phyloP scores from a whole-genome alignment of 2,329 filamentous ascomycete genomes.

The Aspergillus melleus region DNA sequence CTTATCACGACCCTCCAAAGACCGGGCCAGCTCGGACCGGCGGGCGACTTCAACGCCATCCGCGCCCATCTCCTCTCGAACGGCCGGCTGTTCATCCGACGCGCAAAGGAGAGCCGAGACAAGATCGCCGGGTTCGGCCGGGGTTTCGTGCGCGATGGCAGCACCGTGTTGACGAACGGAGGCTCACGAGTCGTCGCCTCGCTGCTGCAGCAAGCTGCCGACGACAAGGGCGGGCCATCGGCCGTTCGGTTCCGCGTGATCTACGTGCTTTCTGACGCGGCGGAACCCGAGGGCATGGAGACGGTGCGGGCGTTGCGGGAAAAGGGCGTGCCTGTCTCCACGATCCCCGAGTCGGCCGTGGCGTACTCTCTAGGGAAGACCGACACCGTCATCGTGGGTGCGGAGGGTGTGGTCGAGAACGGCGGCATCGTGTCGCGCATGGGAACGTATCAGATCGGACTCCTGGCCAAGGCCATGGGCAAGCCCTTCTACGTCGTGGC shows the following conservation, averaged over 20 bases:
- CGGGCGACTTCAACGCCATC: constrained; percentile 77
- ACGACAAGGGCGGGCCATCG: constrained; percentile 55
- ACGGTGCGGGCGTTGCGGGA: constrained; percentile 71
- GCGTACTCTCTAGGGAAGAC: constrained; percentile 78
- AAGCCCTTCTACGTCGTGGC: constrained; percentile 87
- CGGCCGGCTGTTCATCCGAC: constrained; percentile 78
- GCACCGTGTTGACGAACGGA: constrained; percentile 85
- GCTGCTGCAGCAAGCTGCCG: constrained; percentile 71
- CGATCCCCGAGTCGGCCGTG: constrained; percentile 72
- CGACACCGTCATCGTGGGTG: constrained; percentile 65
- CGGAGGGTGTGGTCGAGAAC: constrained; percentile 89
- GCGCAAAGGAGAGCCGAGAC: constrained; percentile 81
- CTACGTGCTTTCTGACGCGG: constrained; percentile 60
- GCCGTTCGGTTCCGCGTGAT: constrained; percentile 79
- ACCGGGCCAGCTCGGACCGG: constrained; percentile 51
- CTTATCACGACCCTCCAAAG: constrained; percentile 71
- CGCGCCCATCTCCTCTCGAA: constrained; percentile 82
- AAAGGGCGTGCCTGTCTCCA: constrained; percentile 78
- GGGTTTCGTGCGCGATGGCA: constrained; percentile 75
- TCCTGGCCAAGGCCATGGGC: constrained; percentile 70
- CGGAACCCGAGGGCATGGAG: constrained; percentile 63
- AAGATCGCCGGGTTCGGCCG: constrained; percentile 79
- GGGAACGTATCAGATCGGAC: constrained; percentile 82
- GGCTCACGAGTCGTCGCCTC: constrained; percentile 81
- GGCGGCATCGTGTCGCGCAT: constrained; percentile 88